Evolutionary conservation across 2,329 filamentous ascomycete genomes (phyloP).

Genomic region (Hymenoscyphus repandus): DNA sequence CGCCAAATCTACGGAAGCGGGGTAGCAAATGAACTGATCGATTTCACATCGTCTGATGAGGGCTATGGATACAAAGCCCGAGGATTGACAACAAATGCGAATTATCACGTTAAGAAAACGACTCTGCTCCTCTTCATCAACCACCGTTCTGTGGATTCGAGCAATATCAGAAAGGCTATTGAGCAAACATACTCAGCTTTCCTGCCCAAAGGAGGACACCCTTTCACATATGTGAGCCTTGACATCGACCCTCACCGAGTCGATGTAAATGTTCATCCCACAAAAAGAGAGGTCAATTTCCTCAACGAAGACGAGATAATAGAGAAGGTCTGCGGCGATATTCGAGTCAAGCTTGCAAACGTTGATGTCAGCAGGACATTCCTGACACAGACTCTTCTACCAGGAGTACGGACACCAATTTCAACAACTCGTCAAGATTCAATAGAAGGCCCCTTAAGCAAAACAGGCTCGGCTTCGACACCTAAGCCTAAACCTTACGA

Average conservation of each 20-base stretch:
- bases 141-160: slow-evolving; percentile 87
- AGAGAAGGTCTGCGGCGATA: slow-evolving; percentile 74
- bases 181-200: slow-evolving; percentile 87
- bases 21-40: slow-evolving; percentile 83
- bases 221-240: slow-evolving; percentile 86
- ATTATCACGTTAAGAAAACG: slow-evolving; percentile 89
- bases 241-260: slow-evolving; percentile 89
- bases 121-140: slow-evolving; percentile 92
- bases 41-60: slow-evolving; percentile 65
- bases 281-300: slow-evolving; percentile 95
- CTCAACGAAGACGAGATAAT: slow-evolving; percentile 96
- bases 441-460: slow-evolving; percentile 6
- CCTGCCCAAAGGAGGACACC: slow-evolving; percentile 88
- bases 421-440: slow-evolving; percentile 22
- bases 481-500: slow-evolving; percentile 64
- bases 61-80: slow-evolving; percentile 80
- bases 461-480: slow-evolving; percentile 26
- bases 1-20: slow-evolving; percentile 80
- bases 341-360: slow-evolving; percentile 71
- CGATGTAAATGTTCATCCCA: slow-evolving; percentile 96
- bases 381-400: slow-evolving; percentile 84
- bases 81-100: slow-evolving; percentile 85
- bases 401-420: slow-evolving; percentile 48
- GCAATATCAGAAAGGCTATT: slow-evolving; percentile 78
- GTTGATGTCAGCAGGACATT: slow-evolving; percentile 95